A percentile compares a stretch with the other conserved stretches of the same genome.
phyloP scores from a whole-genome alignment of 768 basidiomycete genomes.

The Trametes gibbosa region DNA sequence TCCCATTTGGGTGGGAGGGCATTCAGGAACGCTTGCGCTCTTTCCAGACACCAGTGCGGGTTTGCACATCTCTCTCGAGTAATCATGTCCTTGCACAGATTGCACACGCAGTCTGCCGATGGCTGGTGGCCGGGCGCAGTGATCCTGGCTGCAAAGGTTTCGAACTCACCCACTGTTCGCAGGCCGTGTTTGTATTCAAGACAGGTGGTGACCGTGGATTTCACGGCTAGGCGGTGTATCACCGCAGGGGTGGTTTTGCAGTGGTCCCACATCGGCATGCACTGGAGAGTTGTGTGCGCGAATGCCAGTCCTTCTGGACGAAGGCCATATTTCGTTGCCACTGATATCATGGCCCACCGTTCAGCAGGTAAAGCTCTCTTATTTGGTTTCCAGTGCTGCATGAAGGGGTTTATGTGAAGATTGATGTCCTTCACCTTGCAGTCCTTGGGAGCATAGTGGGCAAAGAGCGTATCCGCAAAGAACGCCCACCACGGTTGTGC shows the following conservation, averaged over 20 bases:
- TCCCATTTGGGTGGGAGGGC: background rate
- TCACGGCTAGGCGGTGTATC: background rate
- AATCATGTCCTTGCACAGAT: background rate
- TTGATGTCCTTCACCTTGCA: too few relatives aligned
- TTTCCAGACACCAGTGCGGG: background rate
- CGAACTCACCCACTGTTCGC: background rate
- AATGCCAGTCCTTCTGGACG: background rate
- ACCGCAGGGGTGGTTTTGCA: background rate
- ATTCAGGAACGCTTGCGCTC: background rate
- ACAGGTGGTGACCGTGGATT: background rate
- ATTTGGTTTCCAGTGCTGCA: background rate
- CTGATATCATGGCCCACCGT: background rate
- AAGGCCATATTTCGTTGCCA: background rate
- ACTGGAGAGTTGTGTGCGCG: background rate
- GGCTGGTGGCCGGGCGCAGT: background rate
- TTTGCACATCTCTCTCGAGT: background rate
- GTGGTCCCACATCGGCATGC: background rate
- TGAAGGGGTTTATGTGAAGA: background rate
- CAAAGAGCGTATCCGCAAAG: background rate
- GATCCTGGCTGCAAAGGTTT: background rate
- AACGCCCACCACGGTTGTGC: slow-evolving; percentile 9
- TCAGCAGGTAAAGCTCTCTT: background rate
- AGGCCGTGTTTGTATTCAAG: background rate
- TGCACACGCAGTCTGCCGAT: background rate
- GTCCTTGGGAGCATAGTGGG: too few relatives aligned